Evolutionary conservation across 1,139 yeast genomes (phyloP).

Genomic region (Sugiyamaella castrensis): DNA sequence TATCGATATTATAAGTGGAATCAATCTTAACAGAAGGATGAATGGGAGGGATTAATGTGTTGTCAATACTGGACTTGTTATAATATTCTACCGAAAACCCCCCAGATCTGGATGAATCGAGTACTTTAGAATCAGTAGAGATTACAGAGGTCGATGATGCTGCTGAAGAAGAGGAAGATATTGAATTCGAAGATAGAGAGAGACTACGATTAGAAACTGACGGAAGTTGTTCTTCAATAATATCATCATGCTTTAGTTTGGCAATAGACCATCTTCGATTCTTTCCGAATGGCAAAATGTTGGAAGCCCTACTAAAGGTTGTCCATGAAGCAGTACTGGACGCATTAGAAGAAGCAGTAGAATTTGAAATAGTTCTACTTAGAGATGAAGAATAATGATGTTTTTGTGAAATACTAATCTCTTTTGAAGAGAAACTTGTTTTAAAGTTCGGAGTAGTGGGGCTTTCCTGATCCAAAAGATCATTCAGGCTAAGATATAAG

Average conservation of each 20-base stretch:
- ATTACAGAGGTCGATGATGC: background rate
- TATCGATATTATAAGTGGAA: background rate
- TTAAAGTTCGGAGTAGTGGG: constrained; percentile 14
- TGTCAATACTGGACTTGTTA: constrained; percentile 6
- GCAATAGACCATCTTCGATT: background rate
- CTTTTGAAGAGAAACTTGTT: constrained; percentile 4
- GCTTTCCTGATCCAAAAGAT: constrained; percentile 13
- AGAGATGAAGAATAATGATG: background rate
- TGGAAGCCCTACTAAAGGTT: constrained; percentile 5
- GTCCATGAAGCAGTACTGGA: constrained; percentile 6
- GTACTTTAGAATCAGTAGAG: constrained; percentile 2
- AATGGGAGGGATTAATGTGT: background rate
- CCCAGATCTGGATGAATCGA: too few species aligned
- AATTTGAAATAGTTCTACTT: background rate
- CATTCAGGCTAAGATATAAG: constrained; percentile 5
- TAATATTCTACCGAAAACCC: background rate
- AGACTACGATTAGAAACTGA: background rate
- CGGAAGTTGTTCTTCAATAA: background rate
- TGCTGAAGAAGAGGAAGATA: background rate
- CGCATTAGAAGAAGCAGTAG: constrained; percentile 3
- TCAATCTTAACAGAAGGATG: constrained; percentile 1
- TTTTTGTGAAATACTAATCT: background rate
- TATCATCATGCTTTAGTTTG: background rate
- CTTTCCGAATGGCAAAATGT: constrained; percentile 3
- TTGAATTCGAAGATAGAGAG: background rate